A percentile compares a stretch with the other conserved stretches of the same genome.
These are phyloP conservation scores for Asparagopsis taxiformis DNA, from an alignment of 31 red algal genomes.

Conservation along the genomic window DNA sequence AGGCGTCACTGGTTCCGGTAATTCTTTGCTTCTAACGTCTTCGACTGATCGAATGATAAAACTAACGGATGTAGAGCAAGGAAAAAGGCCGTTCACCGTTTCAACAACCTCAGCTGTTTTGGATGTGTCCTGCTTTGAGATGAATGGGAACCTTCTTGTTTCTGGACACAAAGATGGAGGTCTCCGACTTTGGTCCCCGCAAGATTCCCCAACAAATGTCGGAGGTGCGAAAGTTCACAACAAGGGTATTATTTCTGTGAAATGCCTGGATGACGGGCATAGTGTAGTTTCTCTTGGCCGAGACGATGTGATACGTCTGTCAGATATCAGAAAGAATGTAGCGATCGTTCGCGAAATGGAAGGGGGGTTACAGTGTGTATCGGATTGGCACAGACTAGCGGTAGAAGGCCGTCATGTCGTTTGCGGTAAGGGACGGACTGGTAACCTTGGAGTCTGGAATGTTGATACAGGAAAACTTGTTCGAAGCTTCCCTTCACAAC, in stretches of 20 bases:
- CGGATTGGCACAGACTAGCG: slow-evolving; percentile 48
- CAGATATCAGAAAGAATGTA: slow-evolving; percentile 35
- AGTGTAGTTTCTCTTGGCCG: slow-evolving; percentile 46
- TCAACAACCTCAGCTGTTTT: slow-evolving; percentile 34
- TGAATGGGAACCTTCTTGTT: slow-evolving; percentile 15
- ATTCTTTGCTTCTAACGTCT: slow-evolving; percentile 18
- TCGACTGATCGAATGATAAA: slow-evolving; percentile 45
- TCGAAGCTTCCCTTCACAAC: neutral
- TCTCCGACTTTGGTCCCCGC: slow-evolving; percentile 37
- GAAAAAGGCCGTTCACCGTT: slow-evolving; percentile 33
- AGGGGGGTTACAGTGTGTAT: slow-evolving; percentile 14
- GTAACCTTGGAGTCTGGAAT: slow-evolving; percentile 42
- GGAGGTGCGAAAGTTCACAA: slow-evolving; percentile 44
- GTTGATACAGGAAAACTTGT: slow-evolving; percentile 51
- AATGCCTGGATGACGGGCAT: slow-evolving; percentile 33
- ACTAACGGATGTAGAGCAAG: slow-evolving; percentile 41
- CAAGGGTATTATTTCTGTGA: slow-evolving; percentile 29
- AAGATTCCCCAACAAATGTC: slow-evolving; percentile 19
- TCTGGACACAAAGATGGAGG: slow-evolving; percentile 64
- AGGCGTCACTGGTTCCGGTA: neutral
- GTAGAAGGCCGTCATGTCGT: slow-evolving; percentile 30
- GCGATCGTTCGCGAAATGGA: slow-evolving; percentile 45
- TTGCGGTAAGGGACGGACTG: slow-evolving; percentile 23
- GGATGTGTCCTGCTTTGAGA: slow-evolving; percentile 24
- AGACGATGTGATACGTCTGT: slow-evolving; percentile 35